These are phyloP conservation scores for Isatis lusitanica DNA, from an alignment of 441 rosid species.

Conservation along the genomic window DNA sequence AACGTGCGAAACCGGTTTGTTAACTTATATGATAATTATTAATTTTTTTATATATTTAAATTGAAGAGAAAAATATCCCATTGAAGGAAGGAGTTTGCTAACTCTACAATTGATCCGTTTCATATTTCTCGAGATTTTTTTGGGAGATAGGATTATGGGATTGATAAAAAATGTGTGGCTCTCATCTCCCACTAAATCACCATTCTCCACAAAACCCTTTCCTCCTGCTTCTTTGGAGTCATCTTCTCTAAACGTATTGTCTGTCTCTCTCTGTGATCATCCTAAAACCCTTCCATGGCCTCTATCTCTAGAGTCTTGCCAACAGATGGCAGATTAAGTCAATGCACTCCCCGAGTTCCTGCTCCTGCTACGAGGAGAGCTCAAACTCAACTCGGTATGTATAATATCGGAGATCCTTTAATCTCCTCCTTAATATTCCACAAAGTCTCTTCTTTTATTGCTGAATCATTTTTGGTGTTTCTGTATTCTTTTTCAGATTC, in stretches of 20 bases:
- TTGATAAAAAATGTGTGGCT: constrained; percentile 26
- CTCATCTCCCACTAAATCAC: neutral
- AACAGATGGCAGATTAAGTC: constrained; percentile 47
- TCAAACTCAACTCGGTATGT: constrained; percentile 54
- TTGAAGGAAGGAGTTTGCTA: neutral
- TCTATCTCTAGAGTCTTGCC: constrained; percentile 59
- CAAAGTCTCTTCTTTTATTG: neutral
- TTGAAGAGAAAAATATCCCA: too few species aligned
- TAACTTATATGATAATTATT: too few species aligned
- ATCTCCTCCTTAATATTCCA: neutral
- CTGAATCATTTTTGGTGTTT: neutral
- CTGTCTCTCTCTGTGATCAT: constrained; percentile 1
- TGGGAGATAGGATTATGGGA: constrained; percentile 10
- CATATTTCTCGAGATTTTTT: constrained; percentile 5
- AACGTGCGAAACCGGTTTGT: too few species aligned
- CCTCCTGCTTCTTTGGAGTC: constrained; percentile 27
- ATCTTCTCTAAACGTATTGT: neutral
- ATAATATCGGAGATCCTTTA: neutral
- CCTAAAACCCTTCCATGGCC: constrained; percentile 52
- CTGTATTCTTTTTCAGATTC: constrained; percentile 41
- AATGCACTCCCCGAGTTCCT: constrained; percentile 30
- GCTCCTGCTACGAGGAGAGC: constrained; percentile 33
- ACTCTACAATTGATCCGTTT: neutral
- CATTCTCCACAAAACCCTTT: constrained; percentile 21
- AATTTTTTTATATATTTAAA: too few species aligned